Conservation (phyloP, 257 asterid species). For the Solanum chiquidenum region DNA sequence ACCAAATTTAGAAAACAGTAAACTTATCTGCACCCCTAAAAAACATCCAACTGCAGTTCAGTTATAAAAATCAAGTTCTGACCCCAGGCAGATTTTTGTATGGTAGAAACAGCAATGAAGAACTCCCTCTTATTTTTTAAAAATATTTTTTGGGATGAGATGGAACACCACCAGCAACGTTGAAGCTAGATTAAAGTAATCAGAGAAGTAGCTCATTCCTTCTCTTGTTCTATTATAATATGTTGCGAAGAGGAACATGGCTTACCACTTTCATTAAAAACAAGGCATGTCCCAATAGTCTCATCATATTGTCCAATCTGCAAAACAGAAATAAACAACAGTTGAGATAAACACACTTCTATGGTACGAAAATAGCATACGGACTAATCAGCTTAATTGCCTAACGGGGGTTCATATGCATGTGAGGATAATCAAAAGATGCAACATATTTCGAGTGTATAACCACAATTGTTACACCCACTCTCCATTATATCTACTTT, state of each 20-base stretch:
- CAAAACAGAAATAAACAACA: neutral
- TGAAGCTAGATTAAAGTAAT: neutral
- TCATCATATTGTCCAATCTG: constrained; percentile 86
- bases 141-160: neutral
- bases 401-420: neutral
- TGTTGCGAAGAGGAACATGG: neutral
- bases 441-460: neutral
- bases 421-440: neutral
- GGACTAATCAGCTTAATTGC: neutral
- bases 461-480: neutral
- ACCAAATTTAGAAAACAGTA: neutral
- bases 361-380: neutral
- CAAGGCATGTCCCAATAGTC: constrained; percentile 79
- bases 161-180: neutral
- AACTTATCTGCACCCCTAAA: neutral
- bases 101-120: neutral
- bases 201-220: neutral
- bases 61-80: neutral
- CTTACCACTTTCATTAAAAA: constrained; percentile 73
- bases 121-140: neutral
- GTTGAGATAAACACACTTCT: neutral
- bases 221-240: neutral
- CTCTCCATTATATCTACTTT: neutral
- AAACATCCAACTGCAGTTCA: neutral
- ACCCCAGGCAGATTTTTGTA: neutral